Evolutionary conservation across 1,284 basidiomycete species (phyloP).

Genomic region (Inonotus obliquus): DNA sequence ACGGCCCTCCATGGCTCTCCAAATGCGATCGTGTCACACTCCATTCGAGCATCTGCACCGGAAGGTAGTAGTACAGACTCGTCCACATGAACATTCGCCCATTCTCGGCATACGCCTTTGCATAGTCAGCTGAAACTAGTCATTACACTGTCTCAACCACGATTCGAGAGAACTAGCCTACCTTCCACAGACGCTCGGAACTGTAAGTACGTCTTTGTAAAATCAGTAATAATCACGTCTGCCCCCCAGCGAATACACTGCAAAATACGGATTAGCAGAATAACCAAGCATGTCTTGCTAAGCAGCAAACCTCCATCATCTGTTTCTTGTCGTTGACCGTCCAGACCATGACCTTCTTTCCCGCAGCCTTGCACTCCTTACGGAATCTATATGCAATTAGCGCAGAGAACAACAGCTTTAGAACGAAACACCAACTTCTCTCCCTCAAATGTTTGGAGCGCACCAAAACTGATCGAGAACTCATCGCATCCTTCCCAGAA

Average conservation of each 20-base stretch:
- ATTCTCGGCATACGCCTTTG: conserved; percentile 54
- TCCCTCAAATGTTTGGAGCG: conserved; percentile 72
- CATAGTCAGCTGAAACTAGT: conserved; percentile 53
- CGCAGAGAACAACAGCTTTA: background rate
- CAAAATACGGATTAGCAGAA: conserved; percentile 16
- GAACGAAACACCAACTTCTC: conserved; percentile 42
- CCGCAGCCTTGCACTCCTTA: conserved; percentile 69
- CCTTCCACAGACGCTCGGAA: conserved; percentile 63
- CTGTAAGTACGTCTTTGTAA: conserved; percentile 73
- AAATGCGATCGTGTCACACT: conserved; percentile 29
- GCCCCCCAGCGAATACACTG: conserved; percentile 77
- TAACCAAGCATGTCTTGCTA: background rate
- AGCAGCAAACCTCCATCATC: conserved; percentile 81
- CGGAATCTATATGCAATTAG: conserved; percentile 52
- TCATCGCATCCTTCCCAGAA: conserved; percentile 90
- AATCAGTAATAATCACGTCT: conserved; percentile 86
- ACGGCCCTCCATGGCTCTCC: conserved; percentile 52
- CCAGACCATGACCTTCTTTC: conserved; percentile 94
- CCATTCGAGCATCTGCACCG: conserved; percentile 33
- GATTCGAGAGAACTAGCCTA: conserved; percentile 32
- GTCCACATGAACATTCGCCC: conserved; percentile 77
- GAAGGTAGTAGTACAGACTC: conserved; percentile 55
- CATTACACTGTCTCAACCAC: background rate
- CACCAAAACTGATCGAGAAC: conserved; percentile 83
- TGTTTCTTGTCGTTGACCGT: conserved; percentile 89